Conservation (phyloP, 805 yeast species). For the Saccharomycopsis oosterbeekiorum region DNA sequence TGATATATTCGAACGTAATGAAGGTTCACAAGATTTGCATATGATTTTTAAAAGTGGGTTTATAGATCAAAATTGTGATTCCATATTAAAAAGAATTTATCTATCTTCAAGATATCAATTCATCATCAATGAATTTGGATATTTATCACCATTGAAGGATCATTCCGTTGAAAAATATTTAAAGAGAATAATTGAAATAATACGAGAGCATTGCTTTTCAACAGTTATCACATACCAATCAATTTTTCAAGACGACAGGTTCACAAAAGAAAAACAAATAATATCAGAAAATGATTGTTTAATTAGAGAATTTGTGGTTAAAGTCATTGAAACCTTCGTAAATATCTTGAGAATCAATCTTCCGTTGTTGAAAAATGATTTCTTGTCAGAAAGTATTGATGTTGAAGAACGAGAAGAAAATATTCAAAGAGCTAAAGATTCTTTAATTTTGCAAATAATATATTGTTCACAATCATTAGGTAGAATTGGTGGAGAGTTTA, state of each 20-base stretch:
- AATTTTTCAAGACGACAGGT: constrained; percentile 36
- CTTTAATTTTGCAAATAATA: constrained; percentile 69
- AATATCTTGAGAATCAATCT: constrained; percentile 27
- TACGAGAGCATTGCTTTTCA: constrained; percentile 74
- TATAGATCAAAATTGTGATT: constrained; percentile 16
- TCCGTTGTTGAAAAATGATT: constrained; percentile 24
- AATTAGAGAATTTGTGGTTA: constrained; percentile 21
- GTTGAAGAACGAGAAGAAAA: background rate
- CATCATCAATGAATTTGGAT: constrained; percentile 49
- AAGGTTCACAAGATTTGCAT: background rate
- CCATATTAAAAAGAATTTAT: constrained; percentile 44
- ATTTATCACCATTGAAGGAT: constrained; percentile 45
- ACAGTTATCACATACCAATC: constrained; percentile 59
- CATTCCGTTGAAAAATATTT: constrained; percentile 49
- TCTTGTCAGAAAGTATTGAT: constrained; percentile 24
- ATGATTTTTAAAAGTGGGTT: constrained; percentile 1
- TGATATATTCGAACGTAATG: background rate
- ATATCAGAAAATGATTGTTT: constrained; percentile 20
- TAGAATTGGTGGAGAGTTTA: constrained; percentile 61
- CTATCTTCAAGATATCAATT: constrained; percentile 61
- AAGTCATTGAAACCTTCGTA: constrained; percentile 31
- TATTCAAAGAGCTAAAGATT: constrained; percentile 38
- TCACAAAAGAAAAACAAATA: constrained; percentile 21
- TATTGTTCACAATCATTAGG: constrained; percentile 85
- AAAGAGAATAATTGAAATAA: constrained; percentile 72